phyloP scores from a whole-genome alignment of 2,329 filamentous ascomycete genomes.

The Alternaria consortialis region DNA sequence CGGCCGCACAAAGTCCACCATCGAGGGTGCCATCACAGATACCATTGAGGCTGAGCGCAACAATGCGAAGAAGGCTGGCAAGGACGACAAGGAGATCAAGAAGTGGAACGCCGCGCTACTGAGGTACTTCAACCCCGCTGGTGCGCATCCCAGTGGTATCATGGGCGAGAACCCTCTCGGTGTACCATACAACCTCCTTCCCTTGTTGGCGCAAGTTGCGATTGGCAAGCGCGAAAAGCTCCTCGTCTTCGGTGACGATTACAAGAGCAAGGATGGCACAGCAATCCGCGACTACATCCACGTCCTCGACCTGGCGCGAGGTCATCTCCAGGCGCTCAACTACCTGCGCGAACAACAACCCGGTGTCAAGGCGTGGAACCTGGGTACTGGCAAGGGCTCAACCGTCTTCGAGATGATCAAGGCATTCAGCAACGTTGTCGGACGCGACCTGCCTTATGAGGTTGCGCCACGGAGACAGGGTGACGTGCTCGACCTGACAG shows the following conservation, averaged over 20 bases:
- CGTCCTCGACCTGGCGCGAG: slow-evolving; percentile 86
- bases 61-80: slow-evolving; percentile 79
- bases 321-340: slow-evolving; percentile 88
- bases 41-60: slow-evolving; percentile 86
- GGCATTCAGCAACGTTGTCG: slow-evolving; percentile 87
- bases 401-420: slow-evolving; percentile 98
- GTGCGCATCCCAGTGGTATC: slow-evolving; percentile 91
- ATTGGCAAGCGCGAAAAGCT: slow-evolving; percentile 95
- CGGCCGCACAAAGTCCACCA: slow-evolving; percentile 92
- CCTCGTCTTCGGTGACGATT: slow-evolving; percentile 94
- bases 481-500: slow-evolving; percentile 93
- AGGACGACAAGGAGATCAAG: slow-evolving; percentile 65
- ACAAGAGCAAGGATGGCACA: slow-evolving; percentile 87
- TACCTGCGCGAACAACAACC: slow-evolving; percentile 85
- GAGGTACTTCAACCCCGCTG: slow-evolving; percentile 97
- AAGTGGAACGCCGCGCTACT: slow-evolving; percentile 94
- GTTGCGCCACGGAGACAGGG: slow-evolving; percentile 83
- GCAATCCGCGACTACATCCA: slow-evolving; percentile 99
- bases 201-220: slow-evolving; percentile 92
- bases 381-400: slow-evolving; percentile 92
- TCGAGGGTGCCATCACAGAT: slow-evolving; percentile 92
- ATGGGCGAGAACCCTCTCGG: slow-evolving; percentile 99
- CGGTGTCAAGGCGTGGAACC: slow-evolving; percentile 94
- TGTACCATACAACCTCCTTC: slow-evolving; percentile 93
- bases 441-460: slow-evolving; percentile 85